Base-by-base conservation (phyloP, 2,329 filamentous ascomycete genomes). In the Aspergillus felis region DNA sequence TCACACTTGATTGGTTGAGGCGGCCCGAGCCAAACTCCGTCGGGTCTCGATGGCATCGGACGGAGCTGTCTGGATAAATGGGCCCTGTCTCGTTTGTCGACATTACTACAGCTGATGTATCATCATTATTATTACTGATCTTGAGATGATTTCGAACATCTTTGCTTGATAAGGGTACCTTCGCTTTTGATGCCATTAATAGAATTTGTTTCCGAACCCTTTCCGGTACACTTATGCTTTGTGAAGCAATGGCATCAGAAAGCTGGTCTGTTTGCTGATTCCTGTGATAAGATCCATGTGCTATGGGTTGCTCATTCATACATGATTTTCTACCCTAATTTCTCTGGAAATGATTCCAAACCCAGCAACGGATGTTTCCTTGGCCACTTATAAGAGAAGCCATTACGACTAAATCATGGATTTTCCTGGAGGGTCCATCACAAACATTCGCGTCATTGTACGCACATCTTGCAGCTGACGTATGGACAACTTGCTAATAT, bases 381-480 rank as follows among this genome's bases (percentile, higher is more conserved):
- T 62, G 64, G 65, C 61, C 64, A 66, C 64, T 60, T 64, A 61
- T 63, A 66, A 64, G 63, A 64, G 63, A 61, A 66, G 61, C 62
- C 63, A 58, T 63, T 61, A 59, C 63, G 57, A 51, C 58, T 66
- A 61, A 71, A 74, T 57, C 61, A 78, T 77, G 75, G 75, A 77
- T 63, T 78, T 78, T 67, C 75, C 75, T 58, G 72, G 71, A 61
- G 70, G 68, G 58, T 72, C 72, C 57, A 71, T 71, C 62, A 78
- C 75, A 48, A 78, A 77, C 61, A 66, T 77, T 61, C 71, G 70
- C 65, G 66, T 71, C 55, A 72, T 77, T 66, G 76, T 78, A 70
- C 64, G 76, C 70, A 47, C 56, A n/a, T 52, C 32, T 46, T 27
- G 25, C 6, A 22, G 50, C 38, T 27, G 27, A n/a, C 24, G 44